Conservation (phyloP, 495 filamentous ascomycete genomes). For the Hyphodiscus hymeniophilus region DNA sequence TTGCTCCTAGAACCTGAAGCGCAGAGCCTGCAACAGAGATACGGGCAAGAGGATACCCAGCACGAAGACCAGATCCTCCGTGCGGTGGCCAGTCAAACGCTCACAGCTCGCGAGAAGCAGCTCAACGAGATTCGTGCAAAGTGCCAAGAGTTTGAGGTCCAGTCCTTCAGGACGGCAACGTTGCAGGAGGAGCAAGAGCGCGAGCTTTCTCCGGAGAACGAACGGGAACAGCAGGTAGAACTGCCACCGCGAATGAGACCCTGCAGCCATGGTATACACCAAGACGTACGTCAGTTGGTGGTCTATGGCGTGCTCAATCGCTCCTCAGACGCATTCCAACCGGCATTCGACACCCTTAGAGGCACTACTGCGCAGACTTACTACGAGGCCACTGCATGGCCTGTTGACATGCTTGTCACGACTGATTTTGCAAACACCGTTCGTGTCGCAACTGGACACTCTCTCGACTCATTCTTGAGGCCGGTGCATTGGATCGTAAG, state of each 20-base stretch:
- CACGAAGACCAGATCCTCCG: constrained; percentile 26
- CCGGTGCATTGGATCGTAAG: constrained; percentile 54
- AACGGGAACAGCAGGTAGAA: constrained; percentile 49
- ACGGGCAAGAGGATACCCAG: constrained; percentile 21
- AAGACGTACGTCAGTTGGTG: constrained; percentile 29
- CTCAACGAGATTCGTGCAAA: constrained; percentile 28
- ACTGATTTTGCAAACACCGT: constrained; percentile 49
- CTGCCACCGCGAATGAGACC: constrained; percentile 33
- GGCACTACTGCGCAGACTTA: constrained; percentile 30
- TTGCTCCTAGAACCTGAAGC: constrained; percentile 26
- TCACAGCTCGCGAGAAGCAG: constrained; percentile 23
- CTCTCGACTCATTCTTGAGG: constrained; percentile 45
- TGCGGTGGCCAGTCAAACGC: constrained; percentile 21
- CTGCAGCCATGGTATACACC: constrained; percentile 34
- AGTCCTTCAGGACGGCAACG: constrained; percentile 26
- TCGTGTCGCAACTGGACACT: constrained; percentile 4
- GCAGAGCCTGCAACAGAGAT: constrained; percentile 21
- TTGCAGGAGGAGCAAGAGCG: constrained; percentile 66
- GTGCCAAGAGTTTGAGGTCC: constrained; percentile 36
- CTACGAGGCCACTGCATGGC: constrained; percentile 31
- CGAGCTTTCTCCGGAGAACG: constrained; percentile 55
- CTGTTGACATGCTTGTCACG: constrained; percentile 39
- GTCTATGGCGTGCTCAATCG: not conserved
- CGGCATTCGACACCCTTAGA: constrained; percentile 38
- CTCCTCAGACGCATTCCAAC: constrained; percentile 29